These are phyloP conservation scores for Wickerhamomyces subpelliculosus DNA, from an alignment of 805 yeast genomes.

Conservation along the genomic window DNA sequence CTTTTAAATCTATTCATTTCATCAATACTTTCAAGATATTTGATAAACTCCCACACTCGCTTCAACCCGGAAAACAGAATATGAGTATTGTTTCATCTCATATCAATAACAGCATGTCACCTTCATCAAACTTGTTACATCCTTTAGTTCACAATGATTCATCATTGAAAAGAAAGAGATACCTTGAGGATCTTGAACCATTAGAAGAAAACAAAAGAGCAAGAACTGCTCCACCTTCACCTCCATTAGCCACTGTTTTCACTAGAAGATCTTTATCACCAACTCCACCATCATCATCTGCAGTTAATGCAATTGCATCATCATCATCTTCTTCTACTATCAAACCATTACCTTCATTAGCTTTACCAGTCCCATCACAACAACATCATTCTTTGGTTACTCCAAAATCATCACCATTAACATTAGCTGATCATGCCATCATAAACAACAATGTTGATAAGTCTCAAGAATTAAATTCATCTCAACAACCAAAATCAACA, in stretches of 20 bases:
- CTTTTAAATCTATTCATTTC: no score
- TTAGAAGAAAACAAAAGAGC: conserved; percentile 26
- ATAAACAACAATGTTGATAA: no score
- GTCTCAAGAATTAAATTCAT: conserved; percentile 4
- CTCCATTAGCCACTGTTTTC: conserved; percentile 19
- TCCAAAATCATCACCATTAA: neutral
- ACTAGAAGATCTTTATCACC: conserved; percentile 21
- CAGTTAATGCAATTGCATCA: neutral
- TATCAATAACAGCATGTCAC: conserved; percentile 1
- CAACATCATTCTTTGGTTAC: neutral
- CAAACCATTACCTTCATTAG: conserved; percentile 20
- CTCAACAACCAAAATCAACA: conserved; percentile 11
- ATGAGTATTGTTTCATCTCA: conserved; percentile 1
- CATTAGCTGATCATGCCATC: conserved; percentile 8
- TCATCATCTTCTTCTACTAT: no score
- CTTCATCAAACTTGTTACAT: conserved; percentile 2
- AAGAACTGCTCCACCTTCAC: conserved; percentile 42
- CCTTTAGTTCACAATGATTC: conserved; percentile 2
- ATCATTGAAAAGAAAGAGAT: conserved; percentile 17
- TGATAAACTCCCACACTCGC: neutral
- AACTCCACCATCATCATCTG: conserved; percentile 7
- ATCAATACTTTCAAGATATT: no score
- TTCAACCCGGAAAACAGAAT: neutral
- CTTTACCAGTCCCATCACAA: neutral
- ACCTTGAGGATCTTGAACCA: conserved; percentile 14